These are phyloP conservation scores for Ustilago shanxiensis DNA, from an alignment of 1,284 basidiomycete genomes.

Conservation along the genomic window DNA sequence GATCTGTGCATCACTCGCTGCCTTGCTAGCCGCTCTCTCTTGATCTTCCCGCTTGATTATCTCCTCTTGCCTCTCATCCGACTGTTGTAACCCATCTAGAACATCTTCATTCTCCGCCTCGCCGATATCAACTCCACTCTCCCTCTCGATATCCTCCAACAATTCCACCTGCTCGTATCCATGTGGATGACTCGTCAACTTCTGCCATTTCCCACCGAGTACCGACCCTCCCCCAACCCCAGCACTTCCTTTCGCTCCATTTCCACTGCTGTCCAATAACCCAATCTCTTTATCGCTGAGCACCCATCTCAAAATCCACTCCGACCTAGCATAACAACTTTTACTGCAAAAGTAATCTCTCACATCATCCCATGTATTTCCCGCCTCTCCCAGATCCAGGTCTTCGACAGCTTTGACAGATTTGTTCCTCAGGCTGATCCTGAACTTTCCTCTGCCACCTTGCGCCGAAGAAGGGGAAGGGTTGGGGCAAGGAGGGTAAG, in stretches of 20 bases:
- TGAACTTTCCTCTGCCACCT: constrained; percentile 10
- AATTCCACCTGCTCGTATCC: constrained; percentile 71
- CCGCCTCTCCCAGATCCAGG: constrained; percentile 27
- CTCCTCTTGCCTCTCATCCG: background rate
- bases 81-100: background rate
- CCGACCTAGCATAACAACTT: constrained; percentile 34
- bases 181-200: constrained; percentile 86
- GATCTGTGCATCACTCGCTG: background rate
- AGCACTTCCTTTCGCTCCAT: background rate
- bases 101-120: background rate
- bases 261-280: background rate
- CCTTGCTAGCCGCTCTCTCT: background rate
- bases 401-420: constrained; percentile 23
- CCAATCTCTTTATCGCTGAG: constrained; percentile 33
- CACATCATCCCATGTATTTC: constrained; percentile 37
- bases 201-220: constrained; percentile 85
- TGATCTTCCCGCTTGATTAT: background rate
- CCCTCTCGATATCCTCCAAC: constrained; percentile 43
- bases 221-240: constrained; percentile 81
- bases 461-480: constrained; percentile 11
- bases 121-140: constrained; percentile 15
- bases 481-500: constrained; percentile 31
- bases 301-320: constrained; percentile 51
- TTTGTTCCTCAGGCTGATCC: constrained; percentile 28
- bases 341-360: constrained; percentile 31